Evolutionary conservation across 176 grass and related monocot genomes (phyloP), one percentile per base, ranked within the genome.

Genomic region (Cenchrus americanus): DNA sequence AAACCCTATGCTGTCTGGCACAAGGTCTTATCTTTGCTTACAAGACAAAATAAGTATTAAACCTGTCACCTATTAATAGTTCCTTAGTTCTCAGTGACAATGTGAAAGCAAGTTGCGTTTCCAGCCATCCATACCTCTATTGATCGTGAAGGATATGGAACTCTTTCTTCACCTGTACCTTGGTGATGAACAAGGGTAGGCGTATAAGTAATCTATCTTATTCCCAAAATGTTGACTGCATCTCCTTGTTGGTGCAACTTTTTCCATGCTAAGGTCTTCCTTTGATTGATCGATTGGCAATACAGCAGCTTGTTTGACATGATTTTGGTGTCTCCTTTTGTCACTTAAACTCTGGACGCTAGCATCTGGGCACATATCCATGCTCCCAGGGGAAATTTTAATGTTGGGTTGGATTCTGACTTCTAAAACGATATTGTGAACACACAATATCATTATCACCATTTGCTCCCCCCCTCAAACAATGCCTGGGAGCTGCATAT

Each of bases 281-380:
- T 61, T 44, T 14, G 5, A 15, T 37, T 37, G 34, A 37, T 37
- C 4, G 34, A 37, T 37, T 37, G 34, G 34, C 34, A 75, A 75
- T 30, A 30, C 13, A 19, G 9, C 75, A 18, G 14, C 32, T 58
- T 5, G 21, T 4, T 19, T 75, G 73, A 24, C 76, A 65, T 79
- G 61, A 21, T 79, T 64, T 44, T 66, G 77, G 13, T 50, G 18
- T 64, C 40, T n/a, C 42, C 21, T 47, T 47, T 62, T 78, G 21
- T 40, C 9, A 78, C 55, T 47, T 47, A 44, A 44, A 44, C 10
- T 1, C 52, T 0, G 2, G 63, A 58, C 19, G 3, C 12, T 78
- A 24, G 58, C 22, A 62, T 46, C 58, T 48, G 41, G 23, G 37
- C 34, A 30, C 71, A 73, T 18, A 14, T 49, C 69, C 48, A 53